phyloP scores from a whole-genome alignment of 2,329 filamentous ascomycete genomes.

The Aspergillus sp. region DNA sequence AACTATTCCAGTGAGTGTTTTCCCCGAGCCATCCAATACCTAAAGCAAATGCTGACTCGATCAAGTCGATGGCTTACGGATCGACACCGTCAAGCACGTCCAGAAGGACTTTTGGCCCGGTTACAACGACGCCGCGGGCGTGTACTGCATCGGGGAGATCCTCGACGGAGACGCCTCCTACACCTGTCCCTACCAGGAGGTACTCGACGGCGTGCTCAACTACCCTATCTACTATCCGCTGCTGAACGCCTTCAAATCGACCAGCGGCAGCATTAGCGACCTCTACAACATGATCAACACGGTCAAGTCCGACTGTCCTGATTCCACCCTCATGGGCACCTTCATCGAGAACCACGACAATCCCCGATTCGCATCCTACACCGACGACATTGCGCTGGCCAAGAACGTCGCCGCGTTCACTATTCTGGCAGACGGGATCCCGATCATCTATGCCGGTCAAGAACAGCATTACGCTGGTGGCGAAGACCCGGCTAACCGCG shows the following conservation, averaged over 20 bases:
- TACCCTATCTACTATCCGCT: slow-evolving; percentile 45
- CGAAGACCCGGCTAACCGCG: slow-evolving; percentile 53
- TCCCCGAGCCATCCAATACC: no score
- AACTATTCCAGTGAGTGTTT: slow-evolving; percentile 61
- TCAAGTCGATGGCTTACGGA: slow-evolving; percentile 51
- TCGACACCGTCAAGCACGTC: slow-evolving; percentile 54
- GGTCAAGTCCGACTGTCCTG: slow-evolving; percentile 35
- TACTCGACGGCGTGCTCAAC: slow-evolving; percentile 49
- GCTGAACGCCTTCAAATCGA: slow-evolving; percentile 34
- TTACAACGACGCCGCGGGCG: slow-evolving; percentile 42
- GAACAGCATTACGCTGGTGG: slow-evolving; percentile 62
- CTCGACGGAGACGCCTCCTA: slow-evolving; percentile 41
- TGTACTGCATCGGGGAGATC: slow-evolving; percentile 53
- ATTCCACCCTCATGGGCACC: slow-evolving; percentile 52
- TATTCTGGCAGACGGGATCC: slow-evolving; percentile 61
- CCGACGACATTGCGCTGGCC: slow-evolving; percentile 44
- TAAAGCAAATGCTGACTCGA: not conserved
- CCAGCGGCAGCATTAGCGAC: slow-evolving; percentile 34
- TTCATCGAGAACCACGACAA: slow-evolving; percentile 66
- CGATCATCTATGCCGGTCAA: slow-evolving; percentile 67
- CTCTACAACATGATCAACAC: slow-evolving; percentile 36
- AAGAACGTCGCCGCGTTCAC: slow-evolving; percentile 64
- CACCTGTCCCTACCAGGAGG: slow-evolving; percentile 47
- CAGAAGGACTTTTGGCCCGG: slow-evolving; percentile 46
- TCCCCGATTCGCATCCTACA: slow-evolving; percentile 51